phyloP scores from a whole-genome alignment of 2,329 filamentous ascomycete species.

The Cadophora gregata region DNA sequence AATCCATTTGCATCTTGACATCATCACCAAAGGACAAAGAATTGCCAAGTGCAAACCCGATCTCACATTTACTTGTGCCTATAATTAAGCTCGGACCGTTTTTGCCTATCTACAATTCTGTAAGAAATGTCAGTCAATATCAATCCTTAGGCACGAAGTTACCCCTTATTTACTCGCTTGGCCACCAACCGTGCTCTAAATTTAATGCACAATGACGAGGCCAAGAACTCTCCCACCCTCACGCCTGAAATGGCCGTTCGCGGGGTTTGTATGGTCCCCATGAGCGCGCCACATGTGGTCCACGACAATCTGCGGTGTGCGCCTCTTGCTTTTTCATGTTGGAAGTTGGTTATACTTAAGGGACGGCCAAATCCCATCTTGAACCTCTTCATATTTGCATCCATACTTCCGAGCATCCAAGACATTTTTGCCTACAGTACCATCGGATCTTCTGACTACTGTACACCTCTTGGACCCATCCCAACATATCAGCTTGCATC shows the following conservation, averaged over 20 bases:
- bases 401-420: not conserved
- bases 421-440: not conserved
- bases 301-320: conserved; percentile 13
- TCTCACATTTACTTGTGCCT: no score
- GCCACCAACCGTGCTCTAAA: not conserved
- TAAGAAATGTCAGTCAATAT: no score
- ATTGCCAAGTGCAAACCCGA: no score
- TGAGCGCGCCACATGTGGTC: not conserved
- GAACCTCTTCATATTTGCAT: not conserved
- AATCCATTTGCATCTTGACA: not conserved
- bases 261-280: not conserved
- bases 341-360: not conserved
- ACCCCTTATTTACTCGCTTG: not conserved
- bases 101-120: no score
- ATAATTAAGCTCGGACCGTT: not conserved
- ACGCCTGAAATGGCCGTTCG: not conserved
- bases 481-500: conserved; percentile 1
- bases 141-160: not conserved
- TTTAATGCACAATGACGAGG: conserved; percentile 18
- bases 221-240: conserved; percentile 12
- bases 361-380: not conserved
- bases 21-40: not conserved
- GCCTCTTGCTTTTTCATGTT: conserved; percentile 5
- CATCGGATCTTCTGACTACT: not conserved
- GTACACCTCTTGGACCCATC: not conserved